Evolutionary conservation across 148 eudicot genomes (phyloP).

Genomic region (Chenopodium suecicum): DNA sequence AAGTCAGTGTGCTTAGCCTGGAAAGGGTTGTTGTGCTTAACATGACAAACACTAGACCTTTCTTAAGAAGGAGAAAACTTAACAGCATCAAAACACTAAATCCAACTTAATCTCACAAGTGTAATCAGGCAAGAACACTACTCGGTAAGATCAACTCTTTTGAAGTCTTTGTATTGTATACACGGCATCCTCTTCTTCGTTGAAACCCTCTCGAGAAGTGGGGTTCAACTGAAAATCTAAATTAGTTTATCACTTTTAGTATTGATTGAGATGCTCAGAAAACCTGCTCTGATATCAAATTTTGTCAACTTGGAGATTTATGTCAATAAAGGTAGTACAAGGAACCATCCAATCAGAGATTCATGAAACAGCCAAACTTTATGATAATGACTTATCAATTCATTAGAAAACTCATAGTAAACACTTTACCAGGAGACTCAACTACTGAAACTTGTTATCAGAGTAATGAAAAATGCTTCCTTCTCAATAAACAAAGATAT

Average conservation of each 20-base stretch:
- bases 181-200: background rate
- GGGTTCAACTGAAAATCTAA: too few relatives aligned
- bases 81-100: background rate
- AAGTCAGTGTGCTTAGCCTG: background rate
- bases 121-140: background rate
- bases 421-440: background rate
- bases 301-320: background rate
- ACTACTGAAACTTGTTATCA: background rate
- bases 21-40: background rate
- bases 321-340: background rate
- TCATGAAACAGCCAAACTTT: background rate
- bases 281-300: background rate
- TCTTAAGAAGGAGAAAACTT: background rate
- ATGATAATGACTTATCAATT: background rate
- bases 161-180: background rate
- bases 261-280: too few relatives aligned
- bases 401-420: background rate
- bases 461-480: background rate
- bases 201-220: background rate
- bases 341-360: background rate
- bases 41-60: background rate
- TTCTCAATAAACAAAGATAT: background rate
- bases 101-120: background rate
- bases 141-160: background rate
- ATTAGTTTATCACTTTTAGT: too few relatives aligned